A percentile compares a stretch with the other conserved stretches of the same genome.
These are phyloP conservation scores for Thraustotheca clavata DNA, from an alignment of 352 stramenopile species.

Conservation along the genomic window DNA sequence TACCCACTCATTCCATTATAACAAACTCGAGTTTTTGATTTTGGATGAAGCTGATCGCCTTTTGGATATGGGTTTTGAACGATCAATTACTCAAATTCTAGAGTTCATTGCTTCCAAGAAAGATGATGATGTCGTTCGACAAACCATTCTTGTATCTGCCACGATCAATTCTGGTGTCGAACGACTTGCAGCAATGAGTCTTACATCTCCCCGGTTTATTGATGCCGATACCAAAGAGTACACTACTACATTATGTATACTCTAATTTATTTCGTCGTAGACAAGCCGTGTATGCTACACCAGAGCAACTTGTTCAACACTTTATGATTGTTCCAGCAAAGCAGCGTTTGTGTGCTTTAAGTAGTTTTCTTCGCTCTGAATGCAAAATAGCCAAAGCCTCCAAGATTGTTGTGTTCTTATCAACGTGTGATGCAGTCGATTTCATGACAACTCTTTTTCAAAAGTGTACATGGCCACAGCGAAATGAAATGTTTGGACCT, in stretches of 20 bases:
- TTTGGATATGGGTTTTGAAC: constrained; percentile 94
- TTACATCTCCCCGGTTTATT: constrained; percentile 60
- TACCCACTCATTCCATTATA: constrained; percentile 24
- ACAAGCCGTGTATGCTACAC: constrained; percentile 77
- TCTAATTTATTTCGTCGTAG: not conserved
- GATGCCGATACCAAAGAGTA: constrained; percentile 49
- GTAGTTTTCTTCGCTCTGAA: constrained; percentile 86
- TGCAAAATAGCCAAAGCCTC: constrained; percentile 36
- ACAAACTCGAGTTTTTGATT: constrained; percentile 92
- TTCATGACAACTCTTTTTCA: constrained; percentile 92
- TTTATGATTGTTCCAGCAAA: constrained; percentile 95
- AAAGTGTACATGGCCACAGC: constrained; percentile 59
- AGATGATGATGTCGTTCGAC: constrained; percentile 26
- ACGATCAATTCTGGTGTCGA: constrained; percentile 83
- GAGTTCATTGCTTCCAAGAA: constrained; percentile 39
- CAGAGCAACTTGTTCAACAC: constrained; percentile 92
- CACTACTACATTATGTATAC: not conserved
- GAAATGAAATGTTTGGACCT: constrained; percentile 39
- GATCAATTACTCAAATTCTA: constrained; percentile 98
- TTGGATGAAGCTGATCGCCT: constrained; percentile 98
- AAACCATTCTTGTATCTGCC: constrained; percentile 83
- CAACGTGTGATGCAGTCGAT: constrained; percentile 95
- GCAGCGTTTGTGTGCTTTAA: constrained; percentile 86
- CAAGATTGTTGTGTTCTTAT: constrained; percentile 95
- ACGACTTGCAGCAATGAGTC: constrained; percentile 74